Conservation (phyloP, 2,329 filamentous ascomycete genomes). For the Xenoacremonium recifei region DNA sequence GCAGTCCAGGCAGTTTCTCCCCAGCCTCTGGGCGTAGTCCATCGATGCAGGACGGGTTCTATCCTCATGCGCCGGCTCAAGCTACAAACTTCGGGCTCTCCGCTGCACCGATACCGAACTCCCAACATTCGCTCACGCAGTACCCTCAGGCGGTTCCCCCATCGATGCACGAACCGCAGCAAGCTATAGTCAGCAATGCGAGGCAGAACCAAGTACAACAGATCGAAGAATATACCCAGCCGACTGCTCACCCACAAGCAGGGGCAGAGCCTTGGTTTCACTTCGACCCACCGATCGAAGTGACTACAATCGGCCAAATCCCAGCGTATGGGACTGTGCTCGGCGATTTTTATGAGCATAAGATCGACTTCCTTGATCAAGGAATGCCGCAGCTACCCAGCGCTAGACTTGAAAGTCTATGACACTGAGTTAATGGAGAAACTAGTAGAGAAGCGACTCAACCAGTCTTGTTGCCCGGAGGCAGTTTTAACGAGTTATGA, state of each 20-base stretch:
- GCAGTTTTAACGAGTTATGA: too few species aligned
- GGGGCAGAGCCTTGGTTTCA: conserved; percentile 53
- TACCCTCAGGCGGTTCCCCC: conserved; percentile 43
- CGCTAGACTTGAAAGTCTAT: conserved; percentile 56
- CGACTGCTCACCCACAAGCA: conserved; percentile 38
- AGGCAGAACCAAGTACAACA: conserved; percentile 23
- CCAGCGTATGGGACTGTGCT: conserved; percentile 49
- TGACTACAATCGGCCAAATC: conserved; percentile 52
- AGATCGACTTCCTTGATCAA: conserved; percentile 58
- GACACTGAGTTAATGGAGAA: too few species aligned
- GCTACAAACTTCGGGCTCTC: conserved; percentile 49
- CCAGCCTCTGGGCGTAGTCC: conserved; percentile 54
- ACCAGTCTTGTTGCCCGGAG: too few species aligned
- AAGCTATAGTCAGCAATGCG: conserved; percentile 34
- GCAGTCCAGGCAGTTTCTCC: conserved; percentile 59
- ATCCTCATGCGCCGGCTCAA: conserved; percentile 53
- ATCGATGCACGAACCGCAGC: conserved; percentile 31
- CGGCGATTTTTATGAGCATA: conserved; percentile 53
- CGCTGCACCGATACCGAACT: conserved; percentile 46
- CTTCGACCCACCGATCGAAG: conserved; percentile 58
- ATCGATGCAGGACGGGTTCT: conserved; percentile 53
- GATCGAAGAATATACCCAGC: conserved; percentile 34
- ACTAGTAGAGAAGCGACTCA: too few species aligned
- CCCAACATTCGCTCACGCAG: conserved; percentile 40
- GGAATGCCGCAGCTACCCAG: conserved; percentile 61